Evolutionary conservation across 495 filamentous ascomycete species (phyloP).

Genomic region (Astrocystis sublimbata): DNA sequence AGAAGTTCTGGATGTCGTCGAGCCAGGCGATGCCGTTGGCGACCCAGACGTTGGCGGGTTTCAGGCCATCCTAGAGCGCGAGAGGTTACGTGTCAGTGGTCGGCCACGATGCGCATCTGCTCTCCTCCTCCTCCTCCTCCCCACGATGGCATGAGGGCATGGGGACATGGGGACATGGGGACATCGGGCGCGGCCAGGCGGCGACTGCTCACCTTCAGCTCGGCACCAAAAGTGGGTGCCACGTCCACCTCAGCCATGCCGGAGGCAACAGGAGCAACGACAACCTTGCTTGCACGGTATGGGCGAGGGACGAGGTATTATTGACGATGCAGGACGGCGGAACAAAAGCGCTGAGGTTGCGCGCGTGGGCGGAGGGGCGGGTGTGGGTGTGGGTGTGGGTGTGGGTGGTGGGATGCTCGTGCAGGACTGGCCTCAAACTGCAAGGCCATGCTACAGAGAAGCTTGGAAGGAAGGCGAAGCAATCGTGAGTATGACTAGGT

Average conservation of each 20-base stretch:
- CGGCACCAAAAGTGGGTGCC: slow-evolving; percentile 80
- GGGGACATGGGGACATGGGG: too few relatives aligned
- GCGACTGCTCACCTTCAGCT: slow-evolving; percentile 73
- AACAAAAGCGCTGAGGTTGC: too few relatives aligned
- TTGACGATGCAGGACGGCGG: slow-evolving; percentile 24
- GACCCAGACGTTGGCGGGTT: slow-evolving; percentile 90
- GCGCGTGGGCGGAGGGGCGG: too few relatives aligned
- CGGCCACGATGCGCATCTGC: not conserved
- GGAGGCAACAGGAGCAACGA: slow-evolving; percentile 15
- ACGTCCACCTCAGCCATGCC: slow-evolving; percentile 74
- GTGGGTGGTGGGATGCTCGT: slow-evolving; percentile 12
- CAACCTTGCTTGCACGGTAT: too few relatives aligned
- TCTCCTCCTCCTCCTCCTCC: too few relatives aligned
- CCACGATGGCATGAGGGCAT: too few relatives aligned
- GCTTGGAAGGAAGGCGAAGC: too few relatives aligned
- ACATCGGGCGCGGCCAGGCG: slow-evolving; percentile 5
- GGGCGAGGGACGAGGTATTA: slow-evolving; percentile 10
- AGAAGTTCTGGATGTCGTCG: slow-evolving; percentile 96
- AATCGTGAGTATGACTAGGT: not conserved
- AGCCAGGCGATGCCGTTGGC: slow-evolving; percentile 88
- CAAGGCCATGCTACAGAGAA: slow-evolving; percentile 29
- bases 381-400: too few relatives aligned
- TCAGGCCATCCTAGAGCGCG: slow-evolving; percentile 79
- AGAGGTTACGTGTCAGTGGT: slow-evolving; percentile 22
- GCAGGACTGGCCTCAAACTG: slow-evolving; percentile 18